Evolutionary conservation across 108 stramenopile species (phyloP), one percentile per base, ranked within the genome.

Genomic region (Nitzschia sp.): DNA sequence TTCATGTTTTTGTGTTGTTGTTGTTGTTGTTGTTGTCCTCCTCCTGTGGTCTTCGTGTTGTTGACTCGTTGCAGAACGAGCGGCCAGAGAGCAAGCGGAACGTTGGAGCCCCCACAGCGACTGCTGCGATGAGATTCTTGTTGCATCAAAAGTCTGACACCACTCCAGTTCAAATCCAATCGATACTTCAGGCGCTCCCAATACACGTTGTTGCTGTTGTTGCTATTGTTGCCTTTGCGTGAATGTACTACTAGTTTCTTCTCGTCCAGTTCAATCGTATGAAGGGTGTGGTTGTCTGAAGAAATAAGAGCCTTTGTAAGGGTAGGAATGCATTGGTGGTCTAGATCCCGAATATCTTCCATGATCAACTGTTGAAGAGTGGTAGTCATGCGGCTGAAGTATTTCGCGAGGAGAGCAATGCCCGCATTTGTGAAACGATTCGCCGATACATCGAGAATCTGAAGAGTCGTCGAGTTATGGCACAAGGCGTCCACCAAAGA

Each of bases 121-220:
- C 9, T 13, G 13, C 13, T 6, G 38, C 13, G 38, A 41, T 6
- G 38, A 13, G 13, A 41, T 41, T 41, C 38, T 6, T 41, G 6
- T 13, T 41, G 38, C 48, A 50, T 38, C n/a, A 61, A 15, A 3
- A 22, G 16, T 28, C 59, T 33, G 9, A 9, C n/a, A 21, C 59
- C 59, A 5, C 59, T 28, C 59, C 59, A 61, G 30, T 61, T 61
- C 36, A 61, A 41, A 21, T 61, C 59, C 22, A 61, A 21, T 8
- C 4, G 6, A 23, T 22, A 61, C 16, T 9, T 31, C 11, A 61
- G 22, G 3, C 8, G 3, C 5, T 31, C 15, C 34, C 59, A 36
- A n/a, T 26, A 22, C n/a, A 27, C 3, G n/a, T 6, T 15, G 55
- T 29, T 5, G n/a, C n/a, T n/a, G n/a, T n/a, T n/a, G n/a, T n/a